These are phyloP conservation scores for Volvox carteri DNA, from an alignment of 163 green algal genomes.

Conservation along the genomic window DNA sequence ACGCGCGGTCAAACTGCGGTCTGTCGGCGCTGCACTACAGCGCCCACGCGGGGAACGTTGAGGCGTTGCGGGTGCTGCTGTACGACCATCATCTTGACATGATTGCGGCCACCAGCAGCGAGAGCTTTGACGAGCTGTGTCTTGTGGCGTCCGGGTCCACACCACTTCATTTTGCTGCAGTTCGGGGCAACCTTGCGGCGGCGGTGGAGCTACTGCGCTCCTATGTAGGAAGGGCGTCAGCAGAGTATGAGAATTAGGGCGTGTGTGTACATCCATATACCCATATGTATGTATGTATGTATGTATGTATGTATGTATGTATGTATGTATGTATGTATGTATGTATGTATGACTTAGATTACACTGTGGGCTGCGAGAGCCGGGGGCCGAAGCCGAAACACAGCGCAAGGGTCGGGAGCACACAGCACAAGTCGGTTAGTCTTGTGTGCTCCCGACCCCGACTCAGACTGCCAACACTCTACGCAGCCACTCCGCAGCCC, in stretches of 20 bases:
- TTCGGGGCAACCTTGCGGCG: not conserved
- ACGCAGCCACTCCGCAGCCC: too few species aligned
- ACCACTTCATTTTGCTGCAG: conserved; percentile 60
- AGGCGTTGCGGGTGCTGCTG: conserved; percentile 49
- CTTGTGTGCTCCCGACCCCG: too few species aligned
- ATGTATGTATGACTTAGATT: not conserved
- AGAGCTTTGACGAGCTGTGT: conserved; percentile 53
- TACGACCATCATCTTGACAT: conserved; percentile 33
- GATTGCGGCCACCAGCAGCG: conserved; percentile 30
- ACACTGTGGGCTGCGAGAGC: not conserved
- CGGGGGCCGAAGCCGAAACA: not conserved
- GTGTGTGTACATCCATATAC: not conserved
- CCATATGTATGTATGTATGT: too few species aligned
- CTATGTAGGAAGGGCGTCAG: not conserved
- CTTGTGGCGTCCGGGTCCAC: conserved; percentile 32
- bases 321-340: too few species aligned
- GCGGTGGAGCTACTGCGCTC: conserved; percentile 37
- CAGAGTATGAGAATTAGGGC: not conserved
- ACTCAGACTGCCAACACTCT: too few species aligned
- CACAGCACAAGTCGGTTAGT: too few species aligned
- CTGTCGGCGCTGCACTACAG: conserved; percentile 61
- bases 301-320: too few species aligned
- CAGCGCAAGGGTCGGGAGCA: not conserved
- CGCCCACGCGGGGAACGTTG: not conserved
- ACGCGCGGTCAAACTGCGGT: conserved; percentile 35